Conservation (phyloP, 441 rosid species). For the Eruca vesicaria region DNA sequence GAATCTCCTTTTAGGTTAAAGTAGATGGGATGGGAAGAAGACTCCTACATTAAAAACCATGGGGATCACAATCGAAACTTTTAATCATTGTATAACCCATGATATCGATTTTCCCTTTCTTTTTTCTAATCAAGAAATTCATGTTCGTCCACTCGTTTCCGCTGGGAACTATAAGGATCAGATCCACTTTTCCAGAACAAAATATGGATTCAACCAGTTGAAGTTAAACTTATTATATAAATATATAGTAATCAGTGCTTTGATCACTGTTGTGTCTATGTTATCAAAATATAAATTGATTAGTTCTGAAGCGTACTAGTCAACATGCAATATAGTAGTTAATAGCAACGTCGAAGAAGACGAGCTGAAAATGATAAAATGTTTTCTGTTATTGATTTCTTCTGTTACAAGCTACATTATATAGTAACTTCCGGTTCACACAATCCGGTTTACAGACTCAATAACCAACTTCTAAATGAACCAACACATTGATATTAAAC, state of each 20-base stretch:
- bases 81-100: slow-evolving; percentile 18
- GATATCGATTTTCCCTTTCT: not conserved
- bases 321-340: not conserved
- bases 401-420: no score
- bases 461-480: no score
- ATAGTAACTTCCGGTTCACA: no score
- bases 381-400: no score
- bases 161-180: not conserved
- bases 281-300: not conserved
- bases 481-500: no score
- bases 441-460: no score
- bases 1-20: slow-evolving; percentile 23
- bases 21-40: slow-evolving; percentile 15
- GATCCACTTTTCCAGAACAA: not conserved
- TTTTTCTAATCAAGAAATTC: not conserved
- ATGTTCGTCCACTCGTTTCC: not conserved
- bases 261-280: not conserved
- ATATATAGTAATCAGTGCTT: not conserved
- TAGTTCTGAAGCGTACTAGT: not conserved
- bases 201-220: not conserved
- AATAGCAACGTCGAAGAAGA: no score
- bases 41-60: slow-evolving; percentile 22
- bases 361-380: no score
- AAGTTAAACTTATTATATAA: not conserved
- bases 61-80: not conserved